These are phyloP conservation scores for Flaveria sonorensis DNA, from an alignment of 129 eudicot genomes.

Conservation along the genomic window DNA sequence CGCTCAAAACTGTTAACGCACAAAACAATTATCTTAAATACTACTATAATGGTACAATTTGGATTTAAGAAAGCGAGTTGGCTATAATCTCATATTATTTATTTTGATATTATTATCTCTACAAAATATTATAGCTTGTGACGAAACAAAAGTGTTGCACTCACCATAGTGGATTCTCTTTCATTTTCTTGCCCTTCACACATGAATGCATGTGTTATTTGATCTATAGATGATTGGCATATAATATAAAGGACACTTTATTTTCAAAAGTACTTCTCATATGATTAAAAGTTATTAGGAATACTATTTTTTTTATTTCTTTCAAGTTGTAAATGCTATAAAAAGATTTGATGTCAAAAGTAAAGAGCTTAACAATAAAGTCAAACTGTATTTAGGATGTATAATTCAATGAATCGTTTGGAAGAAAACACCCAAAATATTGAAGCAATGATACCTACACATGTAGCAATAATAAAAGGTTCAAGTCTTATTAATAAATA, in stretches of 20 bases:
- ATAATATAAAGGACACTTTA: constrained; percentile 20
- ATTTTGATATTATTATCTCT: neutral
- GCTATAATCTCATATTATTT: too few relatives aligned
- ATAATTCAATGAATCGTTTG: constrained; percentile 1
- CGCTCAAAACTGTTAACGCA: neutral
- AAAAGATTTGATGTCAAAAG: constrained; percentile 15
- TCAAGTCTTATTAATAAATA: constrained; percentile 6
- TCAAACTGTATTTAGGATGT: neutral
- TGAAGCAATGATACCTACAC: constrained; percentile 1
- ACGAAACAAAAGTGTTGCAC: constrained; percentile 11
- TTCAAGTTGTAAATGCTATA: constrained; percentile 22
- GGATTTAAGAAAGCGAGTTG: neutral
- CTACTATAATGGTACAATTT: neutral
- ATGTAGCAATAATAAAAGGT: neutral
- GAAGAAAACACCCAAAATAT: neutral
- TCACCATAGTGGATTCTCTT: constrained; percentile 29
- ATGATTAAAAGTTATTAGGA: constrained; percentile 22
- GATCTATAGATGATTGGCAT: constrained; percentile 18
- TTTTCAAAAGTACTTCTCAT: constrained; percentile 30
- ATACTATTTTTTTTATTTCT: constrained; percentile 10
- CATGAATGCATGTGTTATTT: constrained; percentile 34
- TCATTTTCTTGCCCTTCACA: constrained; percentile 15
- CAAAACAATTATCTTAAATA: neutral
- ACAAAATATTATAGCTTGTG: neutral
- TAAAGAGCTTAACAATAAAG: neutral